Conservation (phyloP, 371 early-diverging fungal species). For the Apophysomyces elegans region DNA sequence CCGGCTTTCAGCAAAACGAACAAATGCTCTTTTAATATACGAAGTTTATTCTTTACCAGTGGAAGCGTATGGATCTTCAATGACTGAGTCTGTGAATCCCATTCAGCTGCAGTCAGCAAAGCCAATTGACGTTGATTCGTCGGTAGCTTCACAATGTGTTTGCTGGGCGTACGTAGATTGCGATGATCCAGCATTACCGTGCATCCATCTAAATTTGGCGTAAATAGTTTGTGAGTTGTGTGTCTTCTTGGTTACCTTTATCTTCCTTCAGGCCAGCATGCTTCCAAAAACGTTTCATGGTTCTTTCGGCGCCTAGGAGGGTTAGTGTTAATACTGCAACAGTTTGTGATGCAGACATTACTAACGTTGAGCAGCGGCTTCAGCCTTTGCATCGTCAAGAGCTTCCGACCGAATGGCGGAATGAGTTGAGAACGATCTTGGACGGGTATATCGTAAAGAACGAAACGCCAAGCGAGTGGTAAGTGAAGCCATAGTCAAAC, state of each 20-base stretch:
- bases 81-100: slow-evolving; percentile 84
- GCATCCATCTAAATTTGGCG: slow-evolving; percentile 46
- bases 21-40: no score
- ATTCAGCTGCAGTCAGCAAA: slow-evolving; percentile 87
- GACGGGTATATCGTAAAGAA: background rate
- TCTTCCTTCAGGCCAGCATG: slow-evolving; percentile 63
- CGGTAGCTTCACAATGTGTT: slow-evolving; percentile 68
- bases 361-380: slow-evolving; percentile 27
- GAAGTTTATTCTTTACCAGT: slow-evolving; percentile 57
- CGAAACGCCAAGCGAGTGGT: background rate
- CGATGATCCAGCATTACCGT: slow-evolving; percentile 80
- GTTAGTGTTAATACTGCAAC: background rate
- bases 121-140: slow-evolving; percentile 67
- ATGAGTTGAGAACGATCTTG: background rate
- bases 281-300: slow-evolving; percentile 81
- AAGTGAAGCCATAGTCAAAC: background rate
- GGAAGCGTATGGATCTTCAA: slow-evolving; percentile 87
- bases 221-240: background rate
- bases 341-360: background rate
- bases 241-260: slow-evolving; percentile 39
- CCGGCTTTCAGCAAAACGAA: no score
- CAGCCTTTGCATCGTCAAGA: slow-evolving; percentile 27
- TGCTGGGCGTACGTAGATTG: slow-evolving; percentile 83
- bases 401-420: slow-evolving; percentile 4
- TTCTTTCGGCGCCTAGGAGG: slow-evolving; percentile 56